Evolutionary conservation across 2,329 filamentous ascomycete species (phyloP), one percentile per base, ranked within the genome.

Genomic region (Nigrospora sphaerica): DNA sequence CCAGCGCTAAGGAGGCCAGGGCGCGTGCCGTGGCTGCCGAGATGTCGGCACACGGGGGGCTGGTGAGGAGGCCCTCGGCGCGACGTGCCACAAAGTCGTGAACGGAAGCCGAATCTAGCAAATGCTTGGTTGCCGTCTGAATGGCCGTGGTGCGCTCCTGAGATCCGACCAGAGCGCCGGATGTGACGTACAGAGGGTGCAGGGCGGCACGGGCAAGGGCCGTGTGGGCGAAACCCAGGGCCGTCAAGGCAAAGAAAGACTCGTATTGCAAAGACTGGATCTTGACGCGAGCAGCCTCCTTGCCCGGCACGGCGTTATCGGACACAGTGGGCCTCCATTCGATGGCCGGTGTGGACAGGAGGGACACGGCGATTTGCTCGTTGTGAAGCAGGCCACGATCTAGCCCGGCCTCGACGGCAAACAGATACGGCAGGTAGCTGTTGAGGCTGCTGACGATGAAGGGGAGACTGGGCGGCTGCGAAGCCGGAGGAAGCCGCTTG

Each of bases 271-370:
- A 68, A 7, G 85, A 86, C 33, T 77, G 75, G 9, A 93, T 72
- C 53, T 81, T 85, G 7, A 86, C 70, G n/a, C 88, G 77, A 12
- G 80, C 69, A 13, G 74, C 70, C 56, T 88, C 82, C 19, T 80
- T 81, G 1, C 80, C 77, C 2, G 82, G 80, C 13, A 87, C 72
- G 5, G 77, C 63, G n/a, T 75, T 73, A 6, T 81, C 77, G 4
- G 83, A 80, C 16, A 97, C 71, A 0, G 86, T 92, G 6, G 88
- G 81, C 34, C 91, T 83, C 93, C 93, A 98, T 79, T 87, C 78
- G 35, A 95, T 77, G 44, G 80, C 74, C 36, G 81, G 81, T 3
- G 71, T 64, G 18, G 72, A 67, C 54, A 77, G 79, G 35, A 85
- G 69, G n/a, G 83, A 74, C 14, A 90, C 73, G 48, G 82, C 80